Conservation (phyloP, 176 grass and related monocot genomes). For the Phragmites australis region DNA sequence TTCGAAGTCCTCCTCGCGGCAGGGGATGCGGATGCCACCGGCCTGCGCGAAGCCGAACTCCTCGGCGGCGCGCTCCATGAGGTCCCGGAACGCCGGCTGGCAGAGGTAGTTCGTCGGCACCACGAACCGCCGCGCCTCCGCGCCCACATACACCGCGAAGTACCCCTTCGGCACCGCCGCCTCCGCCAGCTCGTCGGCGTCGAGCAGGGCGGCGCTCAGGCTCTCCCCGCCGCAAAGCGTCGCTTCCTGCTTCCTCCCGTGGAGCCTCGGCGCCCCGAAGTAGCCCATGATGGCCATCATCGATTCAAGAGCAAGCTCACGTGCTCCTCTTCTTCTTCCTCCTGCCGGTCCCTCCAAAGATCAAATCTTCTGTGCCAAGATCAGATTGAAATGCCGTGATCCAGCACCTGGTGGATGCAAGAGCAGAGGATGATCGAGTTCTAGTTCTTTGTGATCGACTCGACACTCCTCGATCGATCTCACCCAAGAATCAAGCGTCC, state of each 20-base stretch:
- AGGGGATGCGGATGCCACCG: conserved; percentile 52
- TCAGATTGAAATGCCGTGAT: background rate
- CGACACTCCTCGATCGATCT: background rate
- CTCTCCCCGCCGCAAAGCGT: background rate
- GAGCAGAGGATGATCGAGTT: background rate
- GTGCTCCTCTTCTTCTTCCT: background rate
- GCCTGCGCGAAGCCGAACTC: conserved; percentile 69
- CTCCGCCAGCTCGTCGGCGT: background rate
- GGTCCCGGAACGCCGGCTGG: conserved; percentile 39
- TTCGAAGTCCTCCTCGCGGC: conserved; percentile 54
- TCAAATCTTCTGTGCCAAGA: background rate
- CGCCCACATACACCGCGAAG: conserved; percentile 67
- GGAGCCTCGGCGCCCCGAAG: conserved; percentile 42
- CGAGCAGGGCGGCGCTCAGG: background rate
- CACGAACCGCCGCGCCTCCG: conserved; percentile 50
- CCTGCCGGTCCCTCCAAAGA: background rate
- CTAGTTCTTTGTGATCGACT: background rate
- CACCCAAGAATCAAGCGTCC: background rate
- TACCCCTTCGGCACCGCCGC: conserved; percentile 50
- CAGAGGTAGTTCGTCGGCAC: conserved; percentile 59
- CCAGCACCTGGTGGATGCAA: background rate
- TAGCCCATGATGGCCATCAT: conserved; percentile 43
- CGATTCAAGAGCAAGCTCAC: background rate
- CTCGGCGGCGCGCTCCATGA: conserved; percentile 68
- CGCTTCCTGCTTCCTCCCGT: conserved; percentile 17